These are phyloP conservation scores for Saraca asoca DNA, from an alignment of 331 rosid genomes.

Conservation along the genomic window DNA sequence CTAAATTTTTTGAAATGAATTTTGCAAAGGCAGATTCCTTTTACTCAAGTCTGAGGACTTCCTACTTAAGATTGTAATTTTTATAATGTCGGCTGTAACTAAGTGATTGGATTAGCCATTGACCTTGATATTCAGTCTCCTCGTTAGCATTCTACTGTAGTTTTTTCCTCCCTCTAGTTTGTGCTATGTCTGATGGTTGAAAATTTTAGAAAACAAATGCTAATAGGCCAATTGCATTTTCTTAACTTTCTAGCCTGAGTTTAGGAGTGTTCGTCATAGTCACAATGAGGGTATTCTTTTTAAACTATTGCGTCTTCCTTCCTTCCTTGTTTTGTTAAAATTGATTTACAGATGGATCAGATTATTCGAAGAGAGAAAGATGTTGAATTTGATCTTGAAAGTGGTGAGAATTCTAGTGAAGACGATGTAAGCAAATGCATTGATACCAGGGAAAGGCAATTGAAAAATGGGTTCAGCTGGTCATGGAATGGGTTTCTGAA, in stretches of 20 bases:
- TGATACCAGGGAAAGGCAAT: constrained; percentile 36
- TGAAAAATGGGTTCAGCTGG: constrained; percentile 29
- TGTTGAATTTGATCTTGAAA: constrained; percentile 53
- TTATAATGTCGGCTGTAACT: no score
- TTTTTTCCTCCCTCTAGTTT: no score
- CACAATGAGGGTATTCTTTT: not conserved
- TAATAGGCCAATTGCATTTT: not conserved
- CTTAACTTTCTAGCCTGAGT: not conserved
- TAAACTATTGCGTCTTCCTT: not conserved
- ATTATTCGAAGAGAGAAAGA: constrained; percentile 43
- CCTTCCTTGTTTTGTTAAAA: constrained; percentile 27
- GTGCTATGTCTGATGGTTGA: no score
- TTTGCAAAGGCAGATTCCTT: constrained; percentile 3
- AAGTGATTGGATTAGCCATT: no score
- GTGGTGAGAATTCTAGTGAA: constrained; percentile 51
- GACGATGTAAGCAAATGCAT: constrained; percentile 44
- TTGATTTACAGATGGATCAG: constrained; percentile 44
- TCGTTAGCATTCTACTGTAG: no score
- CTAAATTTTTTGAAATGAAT: not conserved
- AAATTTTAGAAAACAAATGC: no score
- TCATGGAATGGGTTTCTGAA: constrained; percentile 39
- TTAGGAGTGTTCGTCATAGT: not conserved
- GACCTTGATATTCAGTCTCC: no score
- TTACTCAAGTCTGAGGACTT: not conserved
- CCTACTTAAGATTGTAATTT: not conserved